phyloP scores from a whole-genome alignment of 257 asterid genomes.

The Knoxia roxburghii region DNA sequence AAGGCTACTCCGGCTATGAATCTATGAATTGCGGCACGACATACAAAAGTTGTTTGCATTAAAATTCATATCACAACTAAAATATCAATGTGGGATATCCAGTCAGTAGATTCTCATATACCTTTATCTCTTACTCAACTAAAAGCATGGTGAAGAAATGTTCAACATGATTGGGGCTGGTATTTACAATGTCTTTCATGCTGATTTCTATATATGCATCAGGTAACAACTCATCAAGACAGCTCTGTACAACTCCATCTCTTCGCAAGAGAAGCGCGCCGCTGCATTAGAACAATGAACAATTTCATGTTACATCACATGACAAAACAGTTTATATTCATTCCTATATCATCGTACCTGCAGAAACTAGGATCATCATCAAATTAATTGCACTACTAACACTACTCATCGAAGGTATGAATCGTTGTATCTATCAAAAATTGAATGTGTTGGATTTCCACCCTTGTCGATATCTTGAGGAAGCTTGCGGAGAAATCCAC shows the following conservation, averaged over 20 bases:
- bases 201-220: not conserved
- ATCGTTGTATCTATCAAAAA: constrained; percentile 91
- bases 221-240: not conserved
- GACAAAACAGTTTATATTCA: not conserved
- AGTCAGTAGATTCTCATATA: not conserved
- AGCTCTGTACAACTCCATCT: no score
- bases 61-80: not conserved
- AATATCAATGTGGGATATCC: not conserved
- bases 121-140: not conserved
- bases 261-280: no score
- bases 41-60: not conserved
- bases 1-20: no score
- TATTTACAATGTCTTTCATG: not conserved
- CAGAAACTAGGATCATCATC: constrained; percentile 4
- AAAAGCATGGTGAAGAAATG: not conserved
- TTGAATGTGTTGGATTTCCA: constrained; percentile 96
- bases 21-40: no score
- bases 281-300: no score
- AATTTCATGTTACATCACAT: not conserved
- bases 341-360: not conserved
- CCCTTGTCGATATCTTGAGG: constrained; percentile 99
- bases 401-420: constrained; percentile 79
- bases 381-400: constrained; percentile 34
- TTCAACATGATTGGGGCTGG: not conserved
- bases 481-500: constrained; percentile 95